Base-by-base conservation (phyloP, 2,329 filamentous ascomycete genomes). In the Simplicillium sp. region DNA sequence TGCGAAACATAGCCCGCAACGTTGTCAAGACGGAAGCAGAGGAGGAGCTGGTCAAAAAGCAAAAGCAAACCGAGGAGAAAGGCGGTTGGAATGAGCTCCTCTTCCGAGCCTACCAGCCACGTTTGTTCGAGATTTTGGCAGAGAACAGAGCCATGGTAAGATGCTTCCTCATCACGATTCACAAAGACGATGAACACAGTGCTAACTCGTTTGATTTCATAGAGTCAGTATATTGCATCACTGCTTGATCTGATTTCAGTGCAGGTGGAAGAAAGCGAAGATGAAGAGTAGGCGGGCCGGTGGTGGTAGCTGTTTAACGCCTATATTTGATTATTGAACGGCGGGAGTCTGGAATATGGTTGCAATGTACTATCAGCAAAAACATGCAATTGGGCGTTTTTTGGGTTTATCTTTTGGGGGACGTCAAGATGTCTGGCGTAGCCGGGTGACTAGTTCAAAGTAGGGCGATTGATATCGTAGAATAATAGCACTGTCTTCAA, bases 1-100 rank as follows among this genome's bases (percentile, higher is more conserved):
- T 92, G 36, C 76, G 86, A 25, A 92, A 92, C 55, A 77, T 92
- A 45, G 85, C 85, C 11, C 73, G 71, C 48, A 84, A 82, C 51
- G 66, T 79, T 14, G 63, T 71, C 51, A 80, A 80, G 66, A 80
- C 75, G 8, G 71, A 75, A 39, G 67, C 70, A 1, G 70, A 80
- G 52, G 73, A 77, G 48, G 65, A 67, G 51, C 58, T 76, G 3
- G 50, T 70, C 37, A 73, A 74, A 53, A 48, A 59, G 39, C 69
- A 74, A 46, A 60, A 64, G 49, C 57, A 62, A 46, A 53, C 50
- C n/a, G 56, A 57, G 5, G 71, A 68, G 34, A 70, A 69, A 43
- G 64, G 65, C 35, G 73, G 77, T 2, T 84, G 78, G 77, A 82
- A 84, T 44, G 77, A 83, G 55, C 66, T 64, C 43, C 64, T 86